phyloP scores from a whole-genome alignment of 1,284 basidiomycete genomes.

The Lignosus rhinocerotis region DNA sequence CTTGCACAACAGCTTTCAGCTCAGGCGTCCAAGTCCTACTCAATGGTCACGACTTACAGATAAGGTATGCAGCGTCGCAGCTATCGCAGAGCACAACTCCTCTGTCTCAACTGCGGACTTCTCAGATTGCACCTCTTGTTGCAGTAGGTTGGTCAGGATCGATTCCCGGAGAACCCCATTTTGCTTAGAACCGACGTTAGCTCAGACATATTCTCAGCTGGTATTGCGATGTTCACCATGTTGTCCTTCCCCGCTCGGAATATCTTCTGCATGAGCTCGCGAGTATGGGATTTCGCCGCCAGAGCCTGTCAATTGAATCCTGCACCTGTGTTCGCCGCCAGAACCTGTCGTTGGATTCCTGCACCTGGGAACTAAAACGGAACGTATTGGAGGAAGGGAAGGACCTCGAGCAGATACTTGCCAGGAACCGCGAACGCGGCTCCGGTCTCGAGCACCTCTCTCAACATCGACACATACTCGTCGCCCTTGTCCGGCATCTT shows the following conservation, averaged over 20 bases:
- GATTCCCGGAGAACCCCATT: neutral
- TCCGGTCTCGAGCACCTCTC: neutral
- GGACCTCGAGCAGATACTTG: conserved; percentile 3
- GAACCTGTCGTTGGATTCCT: too few species aligned
- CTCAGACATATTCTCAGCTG: neutral
- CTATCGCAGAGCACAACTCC: neutral
- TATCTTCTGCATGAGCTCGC: neutral
- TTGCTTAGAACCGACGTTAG: neutral
- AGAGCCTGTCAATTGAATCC: conserved; percentile 11
- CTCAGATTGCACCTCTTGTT: neutral
- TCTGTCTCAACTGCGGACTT: neutral
- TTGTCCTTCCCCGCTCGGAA: neutral
- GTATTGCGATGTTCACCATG: neutral
- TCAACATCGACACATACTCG: neutral
- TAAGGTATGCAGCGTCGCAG: neutral
- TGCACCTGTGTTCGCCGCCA: too few species aligned
- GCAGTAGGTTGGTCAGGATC: neutral
- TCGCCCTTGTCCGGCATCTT: conserved; percentile 20
- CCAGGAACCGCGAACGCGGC: conserved; percentile 3
- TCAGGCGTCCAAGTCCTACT: too few species aligned
- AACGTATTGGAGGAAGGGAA: conserved; percentile 6
- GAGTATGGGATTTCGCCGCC: neutral
- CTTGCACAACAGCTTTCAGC: neutral
- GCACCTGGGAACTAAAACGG: conserved; percentile 13
- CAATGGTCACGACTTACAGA: neutral